Evolutionary conservation across 805 yeast species (phyloP), one percentile per base, ranked within the genome.

Genomic region (Lipomyces mesembrius): DNA sequence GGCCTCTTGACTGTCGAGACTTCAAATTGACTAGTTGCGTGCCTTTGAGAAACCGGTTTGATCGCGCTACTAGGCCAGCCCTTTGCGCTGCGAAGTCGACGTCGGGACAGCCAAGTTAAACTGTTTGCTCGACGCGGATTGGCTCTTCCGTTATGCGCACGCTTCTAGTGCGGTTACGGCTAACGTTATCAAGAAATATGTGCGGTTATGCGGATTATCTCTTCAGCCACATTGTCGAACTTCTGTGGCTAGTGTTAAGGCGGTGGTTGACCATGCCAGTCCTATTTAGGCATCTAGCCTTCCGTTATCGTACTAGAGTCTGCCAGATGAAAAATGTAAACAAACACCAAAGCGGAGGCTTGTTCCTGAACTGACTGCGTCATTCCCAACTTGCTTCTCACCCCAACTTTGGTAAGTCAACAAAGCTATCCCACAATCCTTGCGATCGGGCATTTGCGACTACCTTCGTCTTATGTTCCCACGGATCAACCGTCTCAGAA

Each of bases 101-200:
- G 53, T 49, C 53, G 53, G 53, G 53, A 49, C 20, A 9, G 53
- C 25, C 39, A 12, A n/a, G 53, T 7, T 25, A 20, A 39, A 32
- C 39, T 29, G 39, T 20, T 59, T 49, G 57, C 57, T 29, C 57
- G 39, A 34, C 55, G 61, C 43, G 57, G 61, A 53, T 59, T 59
- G 55, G 57, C 27, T 34, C 35, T 25, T 11, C 5, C 2, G 8
- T 14, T 22, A 20, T 52, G 29, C 27, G 9, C 55, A 11, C 9
- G 0, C 9, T 22, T 9, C 32, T 1, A 12, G 32, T 5, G 32
- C 32, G 55, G 14, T 52, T 52, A 52, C 9, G 55, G 29, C 55
- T 17, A 43, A 43, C 8, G 2, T 6, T 5, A 6, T 7, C 49
- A 1, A 2, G 2, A 17, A 43, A 3, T 43, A 17, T 43, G 20